Base-by-base conservation (phyloP, 2,329 filamentous ascomycete genomes). In the Neonectria sp. region DNA sequence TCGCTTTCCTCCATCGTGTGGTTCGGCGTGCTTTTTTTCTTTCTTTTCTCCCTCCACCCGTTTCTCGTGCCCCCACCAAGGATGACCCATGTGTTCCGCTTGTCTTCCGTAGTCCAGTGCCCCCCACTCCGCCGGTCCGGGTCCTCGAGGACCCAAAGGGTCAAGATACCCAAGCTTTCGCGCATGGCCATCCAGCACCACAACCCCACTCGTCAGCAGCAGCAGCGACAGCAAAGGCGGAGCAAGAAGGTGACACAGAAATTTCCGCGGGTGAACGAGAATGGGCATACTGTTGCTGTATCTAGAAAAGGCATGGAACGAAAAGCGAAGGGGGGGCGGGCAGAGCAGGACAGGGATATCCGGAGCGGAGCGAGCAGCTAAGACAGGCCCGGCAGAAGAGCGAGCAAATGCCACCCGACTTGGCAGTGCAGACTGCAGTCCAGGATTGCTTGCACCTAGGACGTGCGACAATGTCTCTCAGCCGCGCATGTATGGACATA, bases 111-210 rank as follows among this genome's bases (percentile, higher is more conserved):
- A 65, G 67, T 35, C 12, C 31, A 15, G 11, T 13, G 6, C 29
- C 69, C 61, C 67, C 67, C 71, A 69, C 72, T 64, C 63, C 61
- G 58, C 63, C 60, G 59, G 65, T 46, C 61, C 68, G 63, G 59
- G 35, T 57, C 55, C 52, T 68, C 51, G 35, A 60, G 21, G 7
- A n/a, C 51, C 52, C 21, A 55, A 25, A 53, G n/a, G 29, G n/a
- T 40, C 21, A 55, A 48, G 40, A 46, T 45, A 68, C 48, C 37
- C 52, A 58, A 63, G 68, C 61, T 62, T 62, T 67, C 45, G 35
- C 37, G 55, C 63, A 52, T 68, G 43, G 52, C 55, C 63, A 69
- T 65, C 40, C 51, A 45, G 13, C 60, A 66, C 57, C 9, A 46
- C 52, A 31, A 72, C 61, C 69, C 60, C 65, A 63, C 66, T 73